These are phyloP conservation scores for Botrytis cinerea DNA, from an alignment of 2,329 filamentous ascomycete genomes.

Conservation along the genomic window DNA sequence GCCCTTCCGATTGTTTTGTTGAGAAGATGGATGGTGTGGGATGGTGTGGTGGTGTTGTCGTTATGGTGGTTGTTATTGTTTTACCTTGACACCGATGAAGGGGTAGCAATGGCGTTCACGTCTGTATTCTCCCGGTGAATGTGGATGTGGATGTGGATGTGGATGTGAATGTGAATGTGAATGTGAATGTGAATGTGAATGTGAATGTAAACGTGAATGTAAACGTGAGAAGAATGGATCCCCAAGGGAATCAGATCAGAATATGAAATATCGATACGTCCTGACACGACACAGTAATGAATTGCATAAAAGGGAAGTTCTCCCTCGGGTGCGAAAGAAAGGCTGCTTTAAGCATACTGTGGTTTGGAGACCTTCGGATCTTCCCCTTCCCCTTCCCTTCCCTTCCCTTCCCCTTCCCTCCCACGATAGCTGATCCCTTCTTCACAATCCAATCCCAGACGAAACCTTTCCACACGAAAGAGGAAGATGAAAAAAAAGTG, in stretches of 20 bases:
- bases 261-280: neutral
- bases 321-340: neutral
- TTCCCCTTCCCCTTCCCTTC: neutral
- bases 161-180: neutral
- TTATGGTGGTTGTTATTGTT: neutral
- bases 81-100: neutral
- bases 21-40: neutral
- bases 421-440: neutral
- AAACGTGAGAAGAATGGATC: neutral
- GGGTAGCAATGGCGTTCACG: neutral
- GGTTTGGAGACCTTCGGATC: neutral
- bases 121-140: neutral
- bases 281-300: neutral
- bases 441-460: neutral
- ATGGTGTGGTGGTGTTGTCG: neutral
- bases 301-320: neutral
- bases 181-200: neutral
- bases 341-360: neutral
- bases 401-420: too few species aligned
- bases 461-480: neutral
- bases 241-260: neutral
- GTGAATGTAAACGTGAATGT: neutral
- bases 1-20: neutral
- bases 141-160: neutral
- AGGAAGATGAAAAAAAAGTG: conserved; percentile 1